Evolutionary conservation across 768 basidiomycete species (phyloP).

Genomic region (Cubamyces sp.): DNA sequence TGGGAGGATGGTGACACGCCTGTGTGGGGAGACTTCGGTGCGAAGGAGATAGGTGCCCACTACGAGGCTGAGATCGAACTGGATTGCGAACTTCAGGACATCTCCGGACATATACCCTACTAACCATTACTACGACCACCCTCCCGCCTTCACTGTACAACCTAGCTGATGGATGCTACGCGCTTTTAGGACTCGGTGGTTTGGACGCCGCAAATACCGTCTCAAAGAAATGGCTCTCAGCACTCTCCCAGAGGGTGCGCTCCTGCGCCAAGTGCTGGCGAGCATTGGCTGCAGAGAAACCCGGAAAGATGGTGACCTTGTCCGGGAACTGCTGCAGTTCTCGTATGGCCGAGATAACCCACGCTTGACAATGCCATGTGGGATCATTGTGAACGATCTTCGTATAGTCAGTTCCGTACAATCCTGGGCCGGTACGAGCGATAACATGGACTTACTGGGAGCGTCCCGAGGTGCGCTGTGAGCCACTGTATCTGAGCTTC

Average conservation of each 20-base stretch:
- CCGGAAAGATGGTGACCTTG: slow-evolving; percentile 6
- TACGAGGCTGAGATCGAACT: background rate
- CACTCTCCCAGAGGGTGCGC: background rate
- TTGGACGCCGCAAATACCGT: background rate
- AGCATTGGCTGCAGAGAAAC: background rate
- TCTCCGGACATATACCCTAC: background rate
- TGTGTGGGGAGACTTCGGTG: background rate
- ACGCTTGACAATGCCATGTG: slow-evolving; percentile 1
- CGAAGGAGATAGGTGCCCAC: background rate
- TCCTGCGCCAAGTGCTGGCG: background rate
- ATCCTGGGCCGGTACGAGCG: background rate
- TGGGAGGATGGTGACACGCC: background rate
- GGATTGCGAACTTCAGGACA: background rate
- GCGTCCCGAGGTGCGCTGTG: background rate
- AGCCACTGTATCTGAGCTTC: background rate
- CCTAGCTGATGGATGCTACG: background rate
- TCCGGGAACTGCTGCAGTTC: background rate
- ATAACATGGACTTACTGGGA: background rate
- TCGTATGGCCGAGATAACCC: slow-evolving; percentile 1
- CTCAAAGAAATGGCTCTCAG: background rate
- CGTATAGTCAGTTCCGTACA: background rate
- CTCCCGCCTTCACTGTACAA: no score
- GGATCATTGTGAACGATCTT: slow-evolving; percentile 1
- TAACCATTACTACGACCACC: no score
- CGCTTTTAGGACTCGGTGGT: background rate